Evolutionary conservation across 768 basidiomycete genomes (phyloP).

Genomic region (Rhodocollybia butyracea): DNA sequence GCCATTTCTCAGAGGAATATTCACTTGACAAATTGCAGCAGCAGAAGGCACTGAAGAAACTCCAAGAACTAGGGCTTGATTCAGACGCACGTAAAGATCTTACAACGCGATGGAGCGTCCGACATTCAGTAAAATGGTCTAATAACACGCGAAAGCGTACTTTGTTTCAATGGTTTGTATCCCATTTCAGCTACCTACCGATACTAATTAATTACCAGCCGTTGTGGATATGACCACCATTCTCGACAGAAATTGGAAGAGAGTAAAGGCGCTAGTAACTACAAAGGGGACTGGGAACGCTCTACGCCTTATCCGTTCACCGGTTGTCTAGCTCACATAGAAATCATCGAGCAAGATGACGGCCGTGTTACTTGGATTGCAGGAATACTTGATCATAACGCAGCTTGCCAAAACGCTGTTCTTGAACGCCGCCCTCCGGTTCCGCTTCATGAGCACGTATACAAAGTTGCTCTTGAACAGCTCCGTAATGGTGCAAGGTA

Average conservation of each 20-base stretch:
- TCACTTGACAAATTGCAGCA: no score
- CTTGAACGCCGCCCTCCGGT: conserved; percentile 20
- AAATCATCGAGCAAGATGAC: conserved; percentile 20
- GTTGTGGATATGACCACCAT: background rate
- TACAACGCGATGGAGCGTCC: no score
- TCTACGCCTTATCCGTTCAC: conserved; percentile 19
- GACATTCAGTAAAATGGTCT: no score
- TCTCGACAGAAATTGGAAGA: background rate
- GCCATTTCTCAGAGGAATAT: no score
- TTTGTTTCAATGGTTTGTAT: no score
- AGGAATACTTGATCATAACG: conserved; percentile 26
- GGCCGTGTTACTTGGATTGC: conserved; percentile 18
- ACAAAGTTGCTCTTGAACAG: conserved; percentile 18
- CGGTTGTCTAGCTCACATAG: conserved; percentile 32
- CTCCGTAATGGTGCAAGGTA: conserved; percentile 15
- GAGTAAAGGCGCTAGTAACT: background rate
- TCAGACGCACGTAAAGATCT: no score
- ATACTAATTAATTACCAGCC: no score
- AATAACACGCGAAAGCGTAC: no score
- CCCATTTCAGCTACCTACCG: no score
- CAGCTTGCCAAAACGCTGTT: conserved; percentile 16
- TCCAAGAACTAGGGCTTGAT: no score
- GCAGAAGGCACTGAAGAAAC: no score
- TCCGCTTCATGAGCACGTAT: conserved; percentile 25
- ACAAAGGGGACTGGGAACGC: background rate